Conservation (phyloP, 345 rosid species). For the Ricinus communis region DNA sequence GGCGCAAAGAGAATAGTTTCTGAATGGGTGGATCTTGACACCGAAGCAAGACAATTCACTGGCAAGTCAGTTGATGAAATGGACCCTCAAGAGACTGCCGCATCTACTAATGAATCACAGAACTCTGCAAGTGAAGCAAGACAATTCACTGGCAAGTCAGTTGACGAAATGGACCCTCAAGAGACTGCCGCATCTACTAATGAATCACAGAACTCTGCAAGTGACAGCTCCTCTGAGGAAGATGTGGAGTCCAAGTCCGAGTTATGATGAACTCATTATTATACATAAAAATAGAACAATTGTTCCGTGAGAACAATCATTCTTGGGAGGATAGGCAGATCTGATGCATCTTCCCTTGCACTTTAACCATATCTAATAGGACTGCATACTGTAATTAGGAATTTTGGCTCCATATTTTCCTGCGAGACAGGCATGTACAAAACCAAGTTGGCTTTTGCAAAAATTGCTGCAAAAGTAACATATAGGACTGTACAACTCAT, state of each 20-base stretch:
- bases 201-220: constrained; percentile 26
- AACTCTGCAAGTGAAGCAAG: constrained; percentile 23
- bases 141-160: too few species aligned
- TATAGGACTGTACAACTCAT: neutral
- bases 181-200: constrained; percentile 34
- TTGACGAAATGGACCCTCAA: constrained; percentile 63
- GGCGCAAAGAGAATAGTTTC: constrained; percentile 88
- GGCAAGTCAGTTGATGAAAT: constrained; percentile 76
- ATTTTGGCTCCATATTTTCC: neutral
- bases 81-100: constrained; percentile 44
- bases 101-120: constrained; percentile 26
- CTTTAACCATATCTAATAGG: neutral
- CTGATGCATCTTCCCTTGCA: neutral
- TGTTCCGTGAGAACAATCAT: neutral
- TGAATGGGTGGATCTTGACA: constrained; percentile 81
- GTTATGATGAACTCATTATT: constrained; percentile 42
- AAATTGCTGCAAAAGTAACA: too few species aligned
- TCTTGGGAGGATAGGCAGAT: neutral
- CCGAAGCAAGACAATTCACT: constrained; percentile 72
- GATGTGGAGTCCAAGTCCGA: constrained; percentile 75
- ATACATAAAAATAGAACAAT: neutral
- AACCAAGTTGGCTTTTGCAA: too few species aligned
- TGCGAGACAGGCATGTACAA: neutral
- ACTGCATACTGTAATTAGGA: neutral
- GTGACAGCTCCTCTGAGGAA: constrained; percentile 27